Evolutionary conservation across 495 filamentous ascomycete genomes (phyloP), one percentile per base, ranked within the genome.

Genomic region (Aspergillus ostianus): DNA sequence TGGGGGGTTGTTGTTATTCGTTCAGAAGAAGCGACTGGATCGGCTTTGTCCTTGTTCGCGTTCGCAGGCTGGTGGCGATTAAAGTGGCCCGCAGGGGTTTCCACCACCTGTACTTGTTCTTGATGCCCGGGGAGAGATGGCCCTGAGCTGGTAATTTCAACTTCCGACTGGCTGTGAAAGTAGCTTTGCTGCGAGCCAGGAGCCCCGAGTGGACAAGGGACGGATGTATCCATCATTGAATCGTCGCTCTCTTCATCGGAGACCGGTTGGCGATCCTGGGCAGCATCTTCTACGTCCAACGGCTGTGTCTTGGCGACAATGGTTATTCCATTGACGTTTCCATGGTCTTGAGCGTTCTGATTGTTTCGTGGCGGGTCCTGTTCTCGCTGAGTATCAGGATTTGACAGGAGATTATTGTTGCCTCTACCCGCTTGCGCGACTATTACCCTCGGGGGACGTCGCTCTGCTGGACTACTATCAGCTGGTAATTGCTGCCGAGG

Each of bases 181-280:
- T 67, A 55, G 27, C 51, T 56, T 50, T 69, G 61, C 55, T 73
- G 71, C 15, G 65, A 59, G 32, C 56, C 71, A 19, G 36, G 36
- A 41, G 13, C 36, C 36, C 68, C 72, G 15, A 85, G 70, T 5
- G 81, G 78, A 53, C 71, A 70, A 23, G 84, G 84, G 6, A 83
- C 68, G 65, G 77, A 74, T 15, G 81, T 65, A 48, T 86, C 83
- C 67, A 87, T 77, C n/a, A 77, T 76, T 3, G 76, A 76, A 9
- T 86, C 84, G 17, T 77, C 75, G 57, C 66, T 71, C 36, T 68
- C 67, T 47, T 54, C 59, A 41, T 70, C 69, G 13, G 70, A 70
- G 49, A 70, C 65, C 19, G 58, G 47, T 12, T 48, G 30, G 30
- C 3, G 3, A 23, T 19, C 36, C 29, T 59, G 44, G 2, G 19